Evolutionary conservation across 805 yeast genomes (phyloP).

Genomic region (Candida quercuum): DNA sequence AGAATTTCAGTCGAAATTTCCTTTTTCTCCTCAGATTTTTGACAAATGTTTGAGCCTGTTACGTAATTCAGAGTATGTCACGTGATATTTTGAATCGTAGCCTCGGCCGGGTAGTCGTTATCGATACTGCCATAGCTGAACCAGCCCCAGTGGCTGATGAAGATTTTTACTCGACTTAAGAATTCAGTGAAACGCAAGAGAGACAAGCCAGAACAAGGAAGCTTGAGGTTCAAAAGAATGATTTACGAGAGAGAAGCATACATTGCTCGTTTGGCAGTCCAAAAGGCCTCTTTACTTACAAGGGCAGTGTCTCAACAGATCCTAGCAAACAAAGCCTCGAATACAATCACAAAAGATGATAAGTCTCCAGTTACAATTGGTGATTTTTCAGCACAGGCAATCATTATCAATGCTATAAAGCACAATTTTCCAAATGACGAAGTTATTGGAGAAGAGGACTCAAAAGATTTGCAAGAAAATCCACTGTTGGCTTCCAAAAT

Average conservation of each 20-base stretch:
- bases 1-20: no score
- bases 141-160: constrained; percentile 7
- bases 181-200: no score
- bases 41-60: no score
- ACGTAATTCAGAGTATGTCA: background rate
- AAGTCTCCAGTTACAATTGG: constrained; percentile 95
- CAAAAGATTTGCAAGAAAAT: constrained; percentile 56
- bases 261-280: constrained; percentile 87
- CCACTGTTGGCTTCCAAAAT: constrained; percentile 47
- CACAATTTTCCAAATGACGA: constrained; percentile 78
- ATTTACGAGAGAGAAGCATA: constrained; percentile 60
- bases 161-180: background rate
- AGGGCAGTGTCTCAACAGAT: constrained; percentile 53
- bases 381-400: constrained; percentile 94
- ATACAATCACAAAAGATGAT: constrained; percentile 76
- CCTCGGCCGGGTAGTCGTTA: background rate
- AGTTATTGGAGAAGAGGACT: constrained; percentile 93
- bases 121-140: background rate
- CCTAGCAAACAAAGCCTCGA: constrained; percentile 38
- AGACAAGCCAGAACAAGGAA: background rate
- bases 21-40: no score
- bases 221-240: constrained; percentile 12
- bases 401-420: constrained; percentile 78
- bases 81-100: no score
- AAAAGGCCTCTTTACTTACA: constrained; percentile 77